Base-by-base conservation (phyloP, 2,329 filamentous ascomycete genomes). In the Malbranchea cinnamomea region DNA sequence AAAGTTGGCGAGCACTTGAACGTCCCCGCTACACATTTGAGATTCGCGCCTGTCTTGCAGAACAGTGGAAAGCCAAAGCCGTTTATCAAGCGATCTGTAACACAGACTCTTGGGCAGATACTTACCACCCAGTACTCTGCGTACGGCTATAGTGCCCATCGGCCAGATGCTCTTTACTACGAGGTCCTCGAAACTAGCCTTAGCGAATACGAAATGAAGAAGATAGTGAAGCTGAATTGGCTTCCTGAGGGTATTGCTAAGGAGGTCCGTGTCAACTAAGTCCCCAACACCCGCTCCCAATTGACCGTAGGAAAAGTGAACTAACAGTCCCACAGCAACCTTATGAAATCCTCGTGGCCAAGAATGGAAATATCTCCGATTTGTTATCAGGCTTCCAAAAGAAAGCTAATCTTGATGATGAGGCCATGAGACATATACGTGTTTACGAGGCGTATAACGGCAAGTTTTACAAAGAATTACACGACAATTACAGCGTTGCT, bases 161-260 rank as follows among this genome's bases (percentile, higher is more conserved):
- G 75, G 32, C 59, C 68, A 12, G 87, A 95, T 53, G 72, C 78
- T 1, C 63, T 98, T 30, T 95, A 77, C 53, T 98, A 85, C 48
- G 89, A 98, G 52, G 72, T 95, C 16, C 61, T 98, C 23, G 89
- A 98, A 39, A 92, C 94, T 63, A 93, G 83, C 45, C 59, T 98
- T 26, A 79, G 81, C 14, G 91, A 98, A 53, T 66, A 92, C 24
- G 89, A 98, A 48, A 89, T 81, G 33, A 89, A 92, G 62, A 94
- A 91, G 62, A 72, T 63, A 34, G 61, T 95, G 39, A 87, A 81
- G 52, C 59, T 98, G 27, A 80, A 67, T 1, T 87, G 79, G 73
- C 62, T 98, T 26, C 79, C 77, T 23, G 89, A 98, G 39, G 89
- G 89, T 24, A 78, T 95, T 38, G 74, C 74, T 7, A 95, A 94